Percentiles rank a stretch among this genome's conserved stretches.
These are phyloP conservation scores for Urtica urens DNA, from an alignment of 306 rosid species.

Conservation along the genomic window DNA sequence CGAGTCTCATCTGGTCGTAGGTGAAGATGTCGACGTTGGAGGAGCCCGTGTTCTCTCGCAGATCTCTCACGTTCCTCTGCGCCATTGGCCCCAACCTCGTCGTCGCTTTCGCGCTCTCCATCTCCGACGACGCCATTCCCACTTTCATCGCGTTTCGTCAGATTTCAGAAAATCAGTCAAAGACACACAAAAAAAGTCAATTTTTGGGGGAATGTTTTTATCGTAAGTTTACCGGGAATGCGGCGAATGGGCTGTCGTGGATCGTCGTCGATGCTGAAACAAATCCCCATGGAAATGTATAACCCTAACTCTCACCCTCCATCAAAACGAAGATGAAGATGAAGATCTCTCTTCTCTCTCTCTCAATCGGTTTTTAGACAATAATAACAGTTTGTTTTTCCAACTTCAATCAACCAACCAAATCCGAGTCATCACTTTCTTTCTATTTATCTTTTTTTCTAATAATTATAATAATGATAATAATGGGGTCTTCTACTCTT, in stretches of 20 bases:
- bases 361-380: too few relatives aligned
- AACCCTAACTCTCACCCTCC: too few relatives aligned
- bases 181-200: neutral
- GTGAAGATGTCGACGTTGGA: constrained; percentile 61
- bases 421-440: too few relatives aligned
- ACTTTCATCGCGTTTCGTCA: neutral
- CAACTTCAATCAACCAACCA: too few relatives aligned
- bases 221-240: constrained; percentile 18
- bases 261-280: constrained; percentile 55
- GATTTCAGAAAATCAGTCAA: neutral
- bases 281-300: constrained; percentile 89
- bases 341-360: too few relatives aligned
- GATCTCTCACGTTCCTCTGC: constrained; percentile 58
- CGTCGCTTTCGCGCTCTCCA: constrained; percentile 10
- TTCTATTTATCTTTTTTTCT: too few relatives aligned
- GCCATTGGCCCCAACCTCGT: constrained; percentile 14
- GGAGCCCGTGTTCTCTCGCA: constrained; percentile 54
- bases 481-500: too few relatives aligned
- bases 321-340: too few relatives aligned
- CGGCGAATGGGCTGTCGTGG: constrained; percentile 21
- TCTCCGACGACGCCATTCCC: constrained; percentile 27
- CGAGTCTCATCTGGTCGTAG: constrained; percentile 58
- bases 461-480: too few relatives aligned
- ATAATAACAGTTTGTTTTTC: too few relatives aligned
- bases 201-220: neutral